phyloP scores from a whole-genome alignment of 2,329 filamentous ascomycete species.

The Dichotomopilus funicola region DNA sequence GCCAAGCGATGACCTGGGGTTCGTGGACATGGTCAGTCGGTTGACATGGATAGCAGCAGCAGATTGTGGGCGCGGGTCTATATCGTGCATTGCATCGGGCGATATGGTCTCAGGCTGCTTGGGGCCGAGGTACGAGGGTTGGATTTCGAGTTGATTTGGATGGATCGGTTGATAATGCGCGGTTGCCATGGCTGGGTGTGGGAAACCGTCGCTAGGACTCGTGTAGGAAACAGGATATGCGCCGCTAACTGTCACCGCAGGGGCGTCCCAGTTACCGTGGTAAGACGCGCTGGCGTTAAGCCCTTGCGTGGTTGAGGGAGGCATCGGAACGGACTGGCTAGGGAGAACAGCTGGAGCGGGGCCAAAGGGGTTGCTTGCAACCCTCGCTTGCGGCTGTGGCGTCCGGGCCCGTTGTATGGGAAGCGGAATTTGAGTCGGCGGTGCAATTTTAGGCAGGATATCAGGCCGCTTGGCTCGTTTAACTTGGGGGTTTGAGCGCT shows the following conservation, averaged over 20 bases:
- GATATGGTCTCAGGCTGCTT: conserved; percentile 11
- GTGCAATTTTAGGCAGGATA: conserved; percentile 13
- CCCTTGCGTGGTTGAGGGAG: conserved; percentile 7
- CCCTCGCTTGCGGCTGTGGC: conserved; percentile 13
- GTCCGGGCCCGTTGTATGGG: conserved; percentile 19
- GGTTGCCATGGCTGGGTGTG: conserved; percentile 12
- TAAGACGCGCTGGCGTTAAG: conserved; percentile 10
- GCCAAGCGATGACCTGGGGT: conserved; percentile 18
- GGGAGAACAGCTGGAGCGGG: conserved; percentile 13
- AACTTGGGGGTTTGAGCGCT: conserved; percentile 15
- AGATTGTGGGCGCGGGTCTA: conserved; percentile 11
- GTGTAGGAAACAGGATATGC: conserved; percentile 18
- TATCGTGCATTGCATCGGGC: conserved; percentile 13
- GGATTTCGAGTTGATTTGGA: conserved; percentile 9
- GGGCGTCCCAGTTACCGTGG: conserved; percentile 15
- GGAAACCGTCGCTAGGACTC: conserved; percentile 16
- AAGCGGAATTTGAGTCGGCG: conserved; percentile 18
- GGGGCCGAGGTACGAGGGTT: conserved; percentile 9
- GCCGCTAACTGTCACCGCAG: conserved; percentile 13
- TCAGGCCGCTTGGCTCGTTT: conserved; percentile 20
- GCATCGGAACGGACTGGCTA: conserved; percentile 13
- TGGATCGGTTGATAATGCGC: conserved; percentile 14
- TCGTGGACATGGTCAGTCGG: conserved; percentile 15
- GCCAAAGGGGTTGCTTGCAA: conserved; percentile 4
- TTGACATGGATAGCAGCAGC: conserved; percentile 16